phyloP scores from a whole-genome alignment of 371 early-diverging fungal genomes.

The Rhizomucor miehei region DNA sequence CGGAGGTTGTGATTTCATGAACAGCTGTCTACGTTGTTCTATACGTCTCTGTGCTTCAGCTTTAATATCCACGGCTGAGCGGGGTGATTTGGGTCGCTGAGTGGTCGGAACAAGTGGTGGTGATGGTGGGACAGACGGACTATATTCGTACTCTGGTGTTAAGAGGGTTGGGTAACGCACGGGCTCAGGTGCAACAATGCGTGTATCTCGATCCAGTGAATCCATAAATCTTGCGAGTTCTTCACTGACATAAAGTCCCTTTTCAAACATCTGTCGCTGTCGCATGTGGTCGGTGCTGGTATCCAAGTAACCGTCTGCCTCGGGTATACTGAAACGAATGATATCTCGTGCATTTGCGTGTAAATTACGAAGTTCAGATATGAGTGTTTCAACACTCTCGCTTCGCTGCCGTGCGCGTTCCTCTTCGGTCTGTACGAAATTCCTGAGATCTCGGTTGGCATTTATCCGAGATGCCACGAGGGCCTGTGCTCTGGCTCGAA shows the following conservation, averaged over 20 bases:
- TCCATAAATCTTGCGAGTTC: slow-evolving; percentile 38
- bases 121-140: neutral
- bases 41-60: slow-evolving; percentile 43
- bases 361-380: too few species aligned
- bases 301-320: too few species aligned
- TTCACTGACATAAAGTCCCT: slow-evolving; percentile 36
- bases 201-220: slow-evolving; percentile 10
- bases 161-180: neutral
- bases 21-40: slow-evolving; percentile 27
- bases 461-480: slow-evolving; percentile 34
- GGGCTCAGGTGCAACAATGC: neutral
- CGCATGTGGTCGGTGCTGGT: slow-evolving; percentile 4
- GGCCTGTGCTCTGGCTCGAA: slow-evolving; percentile 35
- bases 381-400: too few species aligned
- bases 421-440: slow-evolving; percentile 1
- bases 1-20: slow-evolving; percentile 10
- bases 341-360: too few species aligned
- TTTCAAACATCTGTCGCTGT: slow-evolving; percentile 46
- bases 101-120: slow-evolving; percentile 42
- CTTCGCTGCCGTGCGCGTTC: neutral
- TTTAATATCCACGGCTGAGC: slow-evolving; percentile 43
- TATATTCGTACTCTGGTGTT: neutral
- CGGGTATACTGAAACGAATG: too few species aligned
- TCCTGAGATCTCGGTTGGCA: slow-evolving; percentile 1
- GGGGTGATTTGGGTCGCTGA: slow-evolving; percentile 35